Evolutionary conservation across 78 protist species (phyloP).

Genomic region (slime mould (Dictyostelium discoideum)): dicty_2.7 NC_007088.5:8377501-8378000

Average conservation of each 20-base stretch:
- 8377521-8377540: constrained; percentile 79
- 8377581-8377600: constrained; percentile 72
- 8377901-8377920: too few relatives aligned
- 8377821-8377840: neutral
- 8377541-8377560: constrained; percentile 82
- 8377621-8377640: neutral
- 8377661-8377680: constrained; percentile 57
- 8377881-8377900: too few relatives aligned
- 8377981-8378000: too few relatives aligned
- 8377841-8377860: neutral
- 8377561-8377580: constrained; percentile 59
- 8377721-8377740: constrained; percentile 38
- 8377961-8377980: too few relatives aligned
- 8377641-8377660: constrained; percentile 24
- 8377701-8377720: constrained; percentile 38
- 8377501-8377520: constrained; percentile 69
- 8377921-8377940: too few relatives aligned
- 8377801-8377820: neutral
- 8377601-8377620: neutral
- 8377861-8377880: too few relatives aligned
- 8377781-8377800: constrained; percentile 30
- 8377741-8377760: constrained; percentile 81
- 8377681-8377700: neutral
- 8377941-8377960: too few relatives aligned
- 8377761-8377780: constrained; percentile 17